Evolutionary conservation across 169 alveolate species (phyloP).

Genomic region (Eimeria brunetti): DNA sequence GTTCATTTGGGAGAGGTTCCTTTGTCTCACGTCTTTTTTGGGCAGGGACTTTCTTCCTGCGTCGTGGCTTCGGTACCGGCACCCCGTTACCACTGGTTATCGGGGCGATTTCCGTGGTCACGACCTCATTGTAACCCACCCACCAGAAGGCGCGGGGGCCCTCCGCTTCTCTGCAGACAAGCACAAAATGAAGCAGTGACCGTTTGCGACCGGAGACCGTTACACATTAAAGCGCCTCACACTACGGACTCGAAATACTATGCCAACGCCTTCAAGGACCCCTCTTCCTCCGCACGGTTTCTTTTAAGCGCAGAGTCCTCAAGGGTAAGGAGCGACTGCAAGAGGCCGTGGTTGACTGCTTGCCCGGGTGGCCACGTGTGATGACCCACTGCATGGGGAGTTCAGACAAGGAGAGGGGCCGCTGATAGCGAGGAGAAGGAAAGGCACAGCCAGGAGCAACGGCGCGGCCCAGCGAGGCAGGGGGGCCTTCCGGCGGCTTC

Average conservation of each 20-base stretch:
- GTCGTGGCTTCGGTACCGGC: neutral
- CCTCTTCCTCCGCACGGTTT: neutral
- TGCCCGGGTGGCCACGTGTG: neutral
- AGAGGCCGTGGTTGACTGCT: neutral
- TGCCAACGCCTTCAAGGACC: neutral
- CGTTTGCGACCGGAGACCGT: neutral
- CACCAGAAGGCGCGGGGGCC: slow-evolving; percentile 41
- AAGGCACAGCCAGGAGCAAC: neutral
- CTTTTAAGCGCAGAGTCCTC: neutral
- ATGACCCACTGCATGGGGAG: slow-evolving; percentile 26
- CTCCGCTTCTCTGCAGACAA: slow-evolving; percentile 26
- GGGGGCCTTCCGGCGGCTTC: neutral
- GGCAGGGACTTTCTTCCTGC: neutral
- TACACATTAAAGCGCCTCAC: neutral
- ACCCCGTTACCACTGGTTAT: neutral
- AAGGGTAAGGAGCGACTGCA: neutral
- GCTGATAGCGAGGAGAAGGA: slow-evolving; percentile 36
- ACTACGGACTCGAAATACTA: neutral
- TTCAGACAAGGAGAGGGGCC: slow-evolving; percentile 40
- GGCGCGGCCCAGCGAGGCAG: neutral
- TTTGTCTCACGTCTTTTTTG: neutral
- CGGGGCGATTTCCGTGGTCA: neutral
- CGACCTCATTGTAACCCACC: neutral
- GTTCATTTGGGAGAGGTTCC: neutral
- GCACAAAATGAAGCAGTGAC: neutral